phyloP scores from a whole-genome alignment of 306 rosid genomes.

The Abrus pulchellus region DNA sequence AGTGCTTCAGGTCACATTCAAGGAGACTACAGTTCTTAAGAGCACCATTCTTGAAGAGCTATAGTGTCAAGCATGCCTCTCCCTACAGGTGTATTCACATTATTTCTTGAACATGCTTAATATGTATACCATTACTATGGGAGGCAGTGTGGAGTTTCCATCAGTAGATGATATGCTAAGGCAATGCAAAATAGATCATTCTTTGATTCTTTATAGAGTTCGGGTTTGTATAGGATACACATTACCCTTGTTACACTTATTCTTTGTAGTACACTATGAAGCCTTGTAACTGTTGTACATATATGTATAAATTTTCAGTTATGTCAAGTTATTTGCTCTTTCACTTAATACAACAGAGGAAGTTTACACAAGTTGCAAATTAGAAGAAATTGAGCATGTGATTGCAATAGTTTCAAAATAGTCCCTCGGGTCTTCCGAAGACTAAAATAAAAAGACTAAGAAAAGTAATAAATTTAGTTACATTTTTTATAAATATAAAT shows the following conservation, averaged over 20 bases:
- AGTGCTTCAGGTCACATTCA: slow-evolving; percentile 16
- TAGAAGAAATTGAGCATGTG: slow-evolving; percentile 24
- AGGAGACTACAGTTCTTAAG: slow-evolving; percentile 44
- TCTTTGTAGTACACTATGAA: slow-evolving; percentile 44
- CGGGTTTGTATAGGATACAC: slow-evolving; percentile 52
- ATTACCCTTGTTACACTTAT: slow-evolving; percentile 44
- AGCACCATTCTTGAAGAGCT: slow-evolving; percentile 34
- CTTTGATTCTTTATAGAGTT: slow-evolving; percentile 70
- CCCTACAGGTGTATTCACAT: slow-evolving; percentile 21
- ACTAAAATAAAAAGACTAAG: too few species aligned
- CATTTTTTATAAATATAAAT: too few species aligned
- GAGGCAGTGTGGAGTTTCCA: slow-evolving; percentile 21
- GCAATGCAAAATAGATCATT: slow-evolving; percentile 51
- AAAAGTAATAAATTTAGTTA: too few species aligned
- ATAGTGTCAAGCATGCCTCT: slow-evolving; percentile 2
- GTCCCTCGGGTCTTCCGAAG: too few species aligned
- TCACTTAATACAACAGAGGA: background rate
- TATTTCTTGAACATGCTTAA: background rate
- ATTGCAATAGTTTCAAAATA: slow-evolving; percentile 1
- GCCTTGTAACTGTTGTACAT: slow-evolving; percentile 44
- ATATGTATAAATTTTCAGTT: slow-evolving; percentile 40
- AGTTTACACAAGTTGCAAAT: background rate
- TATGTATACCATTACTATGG: background rate
- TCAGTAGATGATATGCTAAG: background rate
- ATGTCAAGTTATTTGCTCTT: slow-evolving; percentile 23